Percentiles rank a stretch among this genome's conserved stretches.
Evolutionary conservation across 495 filamentous ascomycete species (phyloP).

Genomic region (Neurospora discreta): DNA sequence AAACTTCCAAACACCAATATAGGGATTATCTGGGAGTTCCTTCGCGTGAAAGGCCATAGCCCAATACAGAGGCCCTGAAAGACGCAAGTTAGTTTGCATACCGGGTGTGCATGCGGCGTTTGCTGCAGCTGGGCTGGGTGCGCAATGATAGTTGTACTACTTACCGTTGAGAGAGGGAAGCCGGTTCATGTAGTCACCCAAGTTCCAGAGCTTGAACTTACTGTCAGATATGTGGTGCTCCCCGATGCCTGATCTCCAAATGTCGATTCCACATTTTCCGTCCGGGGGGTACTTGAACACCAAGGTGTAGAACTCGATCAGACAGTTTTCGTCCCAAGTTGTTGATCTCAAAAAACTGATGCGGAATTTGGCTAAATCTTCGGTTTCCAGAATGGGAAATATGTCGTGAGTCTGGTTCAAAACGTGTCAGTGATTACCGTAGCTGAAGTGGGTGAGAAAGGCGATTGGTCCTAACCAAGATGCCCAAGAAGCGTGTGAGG

Average conservation of each 20-base stretch:
- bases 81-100: background rate
- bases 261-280: conserved; percentile 9
- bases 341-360: conserved; percentile 6
- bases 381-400: conserved; percentile 11
- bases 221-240: conserved; percentile 1
- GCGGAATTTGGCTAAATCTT: conserved; percentile 13
- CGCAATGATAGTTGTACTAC: background rate
- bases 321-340: background rate
- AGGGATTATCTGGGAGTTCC: conserved; percentile 2
- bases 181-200: conserved; percentile 17
- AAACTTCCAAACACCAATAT: conserved; percentile 12
- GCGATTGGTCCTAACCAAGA: conserved; percentile 7
- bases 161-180: conserved; percentile 9
- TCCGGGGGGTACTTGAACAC: conserved; percentile 5
- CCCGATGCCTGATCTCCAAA: conserved; percentile 13
- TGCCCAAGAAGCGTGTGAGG: conserved; percentile 8
- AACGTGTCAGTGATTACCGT: background rate
- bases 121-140: background rate
- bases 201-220: conserved; percentile 7
- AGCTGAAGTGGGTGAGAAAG: background rate
- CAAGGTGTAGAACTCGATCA: conserved; percentile 16
- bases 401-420: conserved; percentile 10
- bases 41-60: conserved; percentile 12
- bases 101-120: background rate
- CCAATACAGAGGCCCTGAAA: conserved; percentile 4